phyloP scores from a whole-genome alignment of 1,284 basidiomycete genomes.

The Ustilago cynodontis region DNA sequence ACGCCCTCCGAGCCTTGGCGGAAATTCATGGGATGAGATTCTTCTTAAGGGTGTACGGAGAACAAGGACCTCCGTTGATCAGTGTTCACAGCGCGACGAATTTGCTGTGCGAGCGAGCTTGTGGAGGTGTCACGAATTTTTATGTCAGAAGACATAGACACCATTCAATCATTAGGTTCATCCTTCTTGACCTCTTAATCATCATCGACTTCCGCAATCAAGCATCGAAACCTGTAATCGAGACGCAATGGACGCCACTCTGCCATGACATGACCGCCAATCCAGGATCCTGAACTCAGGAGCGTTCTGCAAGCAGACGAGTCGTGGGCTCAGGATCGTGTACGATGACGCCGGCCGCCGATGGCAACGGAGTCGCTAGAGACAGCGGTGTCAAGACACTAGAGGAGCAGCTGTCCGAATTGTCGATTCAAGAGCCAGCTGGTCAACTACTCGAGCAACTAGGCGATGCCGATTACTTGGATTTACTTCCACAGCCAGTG shows the following conservation, averaged over 20 bases:
- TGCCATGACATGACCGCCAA: constrained; percentile 24
- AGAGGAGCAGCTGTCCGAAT: constrained; percentile 11
- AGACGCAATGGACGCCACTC: background rate
- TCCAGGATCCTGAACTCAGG: constrained; percentile 22
- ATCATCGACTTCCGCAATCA: background rate
- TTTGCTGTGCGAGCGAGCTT: background rate
- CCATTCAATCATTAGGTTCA: background rate
- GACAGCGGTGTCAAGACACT: constrained; percentile 9
- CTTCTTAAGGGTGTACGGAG: background rate
- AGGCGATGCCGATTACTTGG: constrained; percentile 16
- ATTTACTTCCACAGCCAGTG: constrained; percentile 38
- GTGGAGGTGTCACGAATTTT: constrained; percentile 17
- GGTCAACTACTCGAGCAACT: constrained; percentile 29
- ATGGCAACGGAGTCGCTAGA: background rate
- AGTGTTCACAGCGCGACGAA: background rate
- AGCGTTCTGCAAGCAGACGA: constrained; percentile 34
- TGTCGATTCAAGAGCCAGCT: constrained; percentile 32
- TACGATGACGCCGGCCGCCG: constrained; percentile 20
- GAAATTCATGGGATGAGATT: too few relatives aligned
- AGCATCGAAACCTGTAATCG: background rate
- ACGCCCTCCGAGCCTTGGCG: too few relatives aligned
- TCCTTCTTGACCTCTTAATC: background rate
- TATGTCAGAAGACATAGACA: background rate
- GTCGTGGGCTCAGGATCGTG: constrained; percentile 35
- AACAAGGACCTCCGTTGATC: too few relatives aligned